Evolutionary conservation across 495 filamentous ascomycete species (phyloP).

Genomic region (Hypoxylon subgilvum): DNA sequence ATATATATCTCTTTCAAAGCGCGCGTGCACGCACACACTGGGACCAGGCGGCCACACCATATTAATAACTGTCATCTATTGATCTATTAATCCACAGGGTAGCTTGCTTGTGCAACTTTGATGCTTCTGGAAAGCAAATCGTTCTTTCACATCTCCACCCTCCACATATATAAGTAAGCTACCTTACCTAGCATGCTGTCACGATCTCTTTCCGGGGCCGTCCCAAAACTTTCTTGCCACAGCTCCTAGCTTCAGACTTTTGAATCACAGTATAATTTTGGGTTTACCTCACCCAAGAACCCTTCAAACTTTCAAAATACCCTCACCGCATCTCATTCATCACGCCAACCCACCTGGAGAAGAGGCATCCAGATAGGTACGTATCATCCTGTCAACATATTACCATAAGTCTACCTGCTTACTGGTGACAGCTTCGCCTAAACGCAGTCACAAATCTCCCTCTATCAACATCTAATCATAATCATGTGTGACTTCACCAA

Average conservation of each 20-base stretch:
- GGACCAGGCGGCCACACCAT: constrained; percentile 36
- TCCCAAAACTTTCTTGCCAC: constrained; percentile 22
- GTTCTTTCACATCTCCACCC: constrained; percentile 30
- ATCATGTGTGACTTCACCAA: constrained; percentile 80
- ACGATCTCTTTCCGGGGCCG: constrained; percentile 17
- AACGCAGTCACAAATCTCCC: background rate
- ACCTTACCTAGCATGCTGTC: constrained; percentile 34
- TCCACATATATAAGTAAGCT: constrained; percentile 34
- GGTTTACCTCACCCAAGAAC: constrained; percentile 10
- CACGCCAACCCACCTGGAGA: background rate
- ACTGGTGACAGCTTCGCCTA: constrained; percentile 9
- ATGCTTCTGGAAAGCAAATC: constrained; percentile 32
- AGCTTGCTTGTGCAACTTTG: constrained; percentile 29
- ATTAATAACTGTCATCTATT: constrained; percentile 33
- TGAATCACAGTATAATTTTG: constrained; percentile 5
- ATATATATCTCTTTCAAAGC: constrained; percentile 20
- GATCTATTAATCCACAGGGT: constrained; percentile 29
- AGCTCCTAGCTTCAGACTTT: constrained; percentile 1
- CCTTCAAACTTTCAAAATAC: background rate
- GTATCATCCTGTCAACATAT: constrained; percentile 1
- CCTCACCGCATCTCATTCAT: background rate
- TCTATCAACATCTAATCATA: constrained; percentile 24
- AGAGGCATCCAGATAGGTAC: constrained; percentile 7
- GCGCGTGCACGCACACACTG: constrained; percentile 29
- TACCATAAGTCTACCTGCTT: constrained; percentile 1